Base-by-base conservation (phyloP, 2,329 filamentous ascomycete species). In the Alternaria panax region DNA sequence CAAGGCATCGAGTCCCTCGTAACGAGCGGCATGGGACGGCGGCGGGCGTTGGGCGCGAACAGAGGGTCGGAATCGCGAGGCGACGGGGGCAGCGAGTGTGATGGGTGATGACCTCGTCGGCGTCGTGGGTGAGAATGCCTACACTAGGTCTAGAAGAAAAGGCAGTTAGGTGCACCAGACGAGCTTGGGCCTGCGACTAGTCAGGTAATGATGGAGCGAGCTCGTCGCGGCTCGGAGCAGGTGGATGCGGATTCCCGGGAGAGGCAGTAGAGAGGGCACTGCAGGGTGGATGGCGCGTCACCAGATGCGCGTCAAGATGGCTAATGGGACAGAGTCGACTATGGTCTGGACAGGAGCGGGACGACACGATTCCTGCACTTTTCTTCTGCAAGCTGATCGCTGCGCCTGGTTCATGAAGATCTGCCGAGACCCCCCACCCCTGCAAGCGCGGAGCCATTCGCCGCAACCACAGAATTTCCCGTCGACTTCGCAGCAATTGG, bases 151-250 rank as follows among this genome's bases (percentile, higher is more conserved):
- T 65, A 57, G 64, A 64, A 64, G 68, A 71, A 71, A 70, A 64
- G 64, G 67, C 68, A 62, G 9, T 59, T 59, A 59, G 57, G 52
- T 59, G 57, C 63, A 70, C 52, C 47, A 53, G 51, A 45, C 60
- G 54, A 68, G 69, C 69, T 71, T 64, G 63, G 66, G 64, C 65
- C 59, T 62, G 60, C 57, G 65, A 62, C 64, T 66, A 71, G 62
- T 62, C 60, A 62, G 59, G 64, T 55, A 64, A 63, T 65, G 66
- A 68, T 63, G 66, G 63, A 57, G 61, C 60, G 62, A 56, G 61
- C 60, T 53, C 56, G 41, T 52, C 47, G 54, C 57, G 51, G 58
- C 40, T 53, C 58, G 58, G 62, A 53, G 25, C 62, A 34, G 51
- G 52, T 42, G 53, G 36, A 51, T 54, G 55, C 58, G 54, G 50